Percentiles rank a stretch among this genome's conserved stretches.
phyloP scores from a whole-genome alignment of 768 basidiomycete species.

The Amanita pseudoporphyria region DNA sequence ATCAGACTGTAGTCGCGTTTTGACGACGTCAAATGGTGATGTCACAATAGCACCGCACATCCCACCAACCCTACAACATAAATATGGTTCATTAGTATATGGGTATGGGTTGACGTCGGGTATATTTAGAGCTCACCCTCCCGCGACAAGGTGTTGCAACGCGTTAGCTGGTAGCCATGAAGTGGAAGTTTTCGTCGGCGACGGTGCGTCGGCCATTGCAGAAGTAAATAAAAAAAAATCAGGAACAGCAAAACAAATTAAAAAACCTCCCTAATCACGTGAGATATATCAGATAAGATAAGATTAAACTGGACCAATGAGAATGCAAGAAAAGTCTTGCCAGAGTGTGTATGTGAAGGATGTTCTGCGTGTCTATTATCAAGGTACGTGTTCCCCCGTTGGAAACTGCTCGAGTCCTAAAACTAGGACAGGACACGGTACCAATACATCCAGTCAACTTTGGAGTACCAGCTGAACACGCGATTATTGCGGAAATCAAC shows the following conservation, averaged over 20 bases:
- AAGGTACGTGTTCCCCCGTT: constrained; percentile 10
- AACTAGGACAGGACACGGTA: constrained; percentile 68
- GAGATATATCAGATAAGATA: too few species aligned
- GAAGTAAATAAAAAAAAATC: constrained; percentile 9
- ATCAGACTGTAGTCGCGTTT: constrained; percentile 91
- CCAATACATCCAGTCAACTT: constrained; percentile 86
- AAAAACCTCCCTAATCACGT: not conserved
- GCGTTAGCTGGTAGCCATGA: constrained; percentile 58
- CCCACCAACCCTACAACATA: constrained; percentile 67
- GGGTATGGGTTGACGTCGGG: constrained; percentile 7
- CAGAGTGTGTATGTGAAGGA: not conserved
- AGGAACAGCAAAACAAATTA: too few species aligned
- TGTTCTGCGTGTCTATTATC: constrained; percentile 1
- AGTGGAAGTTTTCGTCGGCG: constrained; percentile 20
- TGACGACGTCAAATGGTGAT: constrained; percentile 96
- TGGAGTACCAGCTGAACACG: constrained; percentile 64
- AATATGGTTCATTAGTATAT: constrained; percentile 4
- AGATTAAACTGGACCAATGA: too few species aligned
- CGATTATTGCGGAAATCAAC: constrained; percentile 80
- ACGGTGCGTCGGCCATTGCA: constrained; percentile 20
- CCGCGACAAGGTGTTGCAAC: constrained; percentile 78
- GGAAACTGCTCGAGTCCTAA: not conserved
- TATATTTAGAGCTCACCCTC: constrained; percentile 55
- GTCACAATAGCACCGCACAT: constrained; percentile 98
- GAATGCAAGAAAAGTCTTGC: too few species aligned